These are phyloP conservation scores for Monilinia polystroma DNA, from an alignment of 2,329 filamentous ascomycete genomes.

Conservation along the genomic window DNA sequence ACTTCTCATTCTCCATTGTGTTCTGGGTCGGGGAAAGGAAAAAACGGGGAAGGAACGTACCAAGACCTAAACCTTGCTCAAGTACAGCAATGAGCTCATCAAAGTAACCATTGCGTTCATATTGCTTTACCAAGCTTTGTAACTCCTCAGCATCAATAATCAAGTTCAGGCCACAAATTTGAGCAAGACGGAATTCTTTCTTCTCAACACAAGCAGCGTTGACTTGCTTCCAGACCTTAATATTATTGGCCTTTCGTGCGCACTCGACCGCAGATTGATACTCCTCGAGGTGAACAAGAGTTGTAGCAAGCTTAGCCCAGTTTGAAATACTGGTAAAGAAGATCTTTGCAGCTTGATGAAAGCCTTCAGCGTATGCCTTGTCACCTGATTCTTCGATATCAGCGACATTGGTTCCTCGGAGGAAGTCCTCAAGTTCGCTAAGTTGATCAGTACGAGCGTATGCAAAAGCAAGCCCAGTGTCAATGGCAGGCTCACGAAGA, in stretches of 20 bases:
- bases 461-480: slow-evolving; percentile 91
- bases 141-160: slow-evolving; percentile 97
- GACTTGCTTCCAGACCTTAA: slow-evolving; percentile 99
- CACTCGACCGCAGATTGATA: slow-evolving; percentile 98
- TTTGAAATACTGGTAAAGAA: slow-evolving; percentile 98
- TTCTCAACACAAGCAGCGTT: slow-evolving; percentile 94
- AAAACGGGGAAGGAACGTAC: slow-evolving; percentile 20
- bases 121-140: slow-evolving; percentile 88
- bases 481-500: slow-evolving; percentile 86
- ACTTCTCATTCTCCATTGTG: no score
- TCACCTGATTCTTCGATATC: slow-evolving; percentile 96
- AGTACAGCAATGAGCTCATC: slow-evolving; percentile 94
- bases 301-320: slow-evolving; percentile 98
- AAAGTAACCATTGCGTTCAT: slow-evolving; percentile 96
- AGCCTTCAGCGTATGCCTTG: slow-evolving; percentile 93
- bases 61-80: slow-evolving; percentile 86
- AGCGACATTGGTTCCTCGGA: slow-evolving; percentile 88
- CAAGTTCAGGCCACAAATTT: slow-evolving; percentile 97
- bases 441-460: slow-evolving; percentile 91
- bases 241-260: slow-evolving; percentile 96
- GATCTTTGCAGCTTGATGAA: slow-evolving; percentile 96
- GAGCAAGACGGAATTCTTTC: slow-evolving; percentile 97
- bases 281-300: slow-evolving; percentile 92
- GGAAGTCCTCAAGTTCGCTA: slow-evolving; percentile 91
- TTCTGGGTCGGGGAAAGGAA: no score